Evolutionary conservation across 768 basidiomycete genomes (phyloP), one percentile per base, ranked within the genome.

Genomic region (Trametes cingulata): DNA sequence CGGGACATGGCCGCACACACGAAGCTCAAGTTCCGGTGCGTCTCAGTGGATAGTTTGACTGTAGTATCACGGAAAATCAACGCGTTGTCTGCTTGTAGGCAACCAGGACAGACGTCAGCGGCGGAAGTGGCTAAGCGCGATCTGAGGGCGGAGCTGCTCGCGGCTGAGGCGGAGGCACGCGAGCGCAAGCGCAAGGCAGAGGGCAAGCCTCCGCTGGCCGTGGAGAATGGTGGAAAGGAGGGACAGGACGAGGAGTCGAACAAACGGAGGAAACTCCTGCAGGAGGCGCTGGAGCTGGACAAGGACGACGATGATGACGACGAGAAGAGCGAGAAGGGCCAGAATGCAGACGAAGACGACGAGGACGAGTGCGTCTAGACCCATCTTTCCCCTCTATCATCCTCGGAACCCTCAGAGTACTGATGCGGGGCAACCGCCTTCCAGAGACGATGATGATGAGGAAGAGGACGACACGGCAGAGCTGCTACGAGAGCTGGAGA

Each of bases 1-100:
- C 85, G 91, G 62, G 94, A 97, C 72, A 90, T 98, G 84, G 93
- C 96, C 6, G 82, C 93, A 2, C 91, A 98, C 73, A 99, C 96
- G 1, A 96, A 97, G 75, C 89, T 99, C 67, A 99, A 99, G 79
- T 99, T 99, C 77, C 87, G 96, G 87, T 91, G 60, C 56, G 83
- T 71, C 17, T 52, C n/a, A n/a, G 2, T 22, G 37, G 27, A 42
- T 13, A 3, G 3, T 19, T 22, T 4, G 17, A 24, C 22, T 25
- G 27, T 17, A 29, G 52, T 15, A 27, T 27, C 8, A 40, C 35
- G 36, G 29, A 47, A 36, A 19, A 6, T n/a, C 27, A 17, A 46
- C 14, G 10, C 52, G 33, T 52, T 39, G 54, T 15, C 36, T 12
- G n/a, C 29, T n/a, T 49, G 33, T 62, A 91, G 90, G 29, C 94